A percentile compares a stretch with the other conserved stretches of the same genome.
phyloP scores from a whole-genome alignment of 768 basidiomycete species.

The Hericium rajendrae region DNA sequence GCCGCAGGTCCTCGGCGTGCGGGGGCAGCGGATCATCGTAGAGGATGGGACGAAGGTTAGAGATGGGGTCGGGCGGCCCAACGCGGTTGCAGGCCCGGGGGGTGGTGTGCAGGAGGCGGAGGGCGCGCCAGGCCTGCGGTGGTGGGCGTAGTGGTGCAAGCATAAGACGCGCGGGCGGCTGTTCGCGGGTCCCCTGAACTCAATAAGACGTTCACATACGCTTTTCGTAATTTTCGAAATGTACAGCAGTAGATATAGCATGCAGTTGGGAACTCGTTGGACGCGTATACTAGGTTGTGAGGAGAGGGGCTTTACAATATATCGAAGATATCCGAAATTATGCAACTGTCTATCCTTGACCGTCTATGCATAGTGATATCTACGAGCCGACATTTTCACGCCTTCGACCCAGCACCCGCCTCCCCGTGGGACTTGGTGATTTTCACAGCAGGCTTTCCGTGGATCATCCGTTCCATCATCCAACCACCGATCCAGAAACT shows the following conservation, averaged over 20 bases:
- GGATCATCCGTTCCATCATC: slow-evolving; percentile 16
- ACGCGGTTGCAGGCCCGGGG: slow-evolving; percentile 28
- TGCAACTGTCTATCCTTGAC: slow-evolving; percentile 6
- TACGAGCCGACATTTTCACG: neutral
- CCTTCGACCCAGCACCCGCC: neutral
- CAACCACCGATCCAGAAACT: slow-evolving; percentile 38
- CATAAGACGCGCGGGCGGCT: neutral
- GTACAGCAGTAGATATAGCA: neutral
- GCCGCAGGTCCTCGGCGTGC: slow-evolving; percentile 20
- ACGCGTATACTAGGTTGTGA: neutral
- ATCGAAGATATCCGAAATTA: neutral
- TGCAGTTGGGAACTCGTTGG: neutral
- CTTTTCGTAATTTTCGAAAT: neutral
- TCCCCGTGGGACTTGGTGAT: neutral
- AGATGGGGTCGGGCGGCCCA: slow-evolving; percentile 69
- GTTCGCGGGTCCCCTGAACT: neutral
- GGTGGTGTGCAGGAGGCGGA: slow-evolving; percentile 12
- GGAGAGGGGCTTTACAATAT: neutral
- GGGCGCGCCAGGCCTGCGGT: slow-evolving; percentile 11
- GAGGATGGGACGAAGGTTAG: slow-evolving; percentile 70
- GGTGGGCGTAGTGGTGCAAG: slow-evolving; percentile 7
- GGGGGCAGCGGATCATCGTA: slow-evolving; percentile 46
- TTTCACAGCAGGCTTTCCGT: slow-evolving; percentile 4
- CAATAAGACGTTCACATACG: neutral
- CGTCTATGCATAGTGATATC: neutral